Evolutionary conservation across 1,284 basidiomycete genomes (phyloP), one percentile per base, ranked within the genome.

Genomic region (Malassezia vespertilionis): DNA sequence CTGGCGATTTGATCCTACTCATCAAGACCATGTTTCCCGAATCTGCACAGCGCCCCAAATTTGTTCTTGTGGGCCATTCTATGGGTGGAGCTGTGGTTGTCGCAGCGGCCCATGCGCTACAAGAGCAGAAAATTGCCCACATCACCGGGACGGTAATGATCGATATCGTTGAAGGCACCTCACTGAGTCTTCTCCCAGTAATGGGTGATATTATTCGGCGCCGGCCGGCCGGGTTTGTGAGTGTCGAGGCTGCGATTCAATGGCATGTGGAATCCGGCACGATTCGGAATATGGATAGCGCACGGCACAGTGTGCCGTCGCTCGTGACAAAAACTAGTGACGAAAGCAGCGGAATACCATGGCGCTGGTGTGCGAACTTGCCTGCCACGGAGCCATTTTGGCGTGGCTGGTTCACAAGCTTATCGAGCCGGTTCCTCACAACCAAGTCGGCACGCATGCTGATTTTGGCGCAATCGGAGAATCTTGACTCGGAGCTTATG

Each of bases 121-220:
- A 52, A 4, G 34, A 40, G 10, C 40, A 46, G 12, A 35, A 45
- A 15, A 46, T 54, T 18, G 45, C 41, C 7, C 47, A 44, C 1
- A 75, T 95, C 0, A 77, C 79, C 0, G 91, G 93, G 0, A 82
- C 95, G 1, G 79, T 80, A 1, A 88, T 95, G 1, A 75, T 99
- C 1, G 93, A 97, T 61, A 88, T 96, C 6, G 93, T 99, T 0
- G 91, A 99, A 76, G 91, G 90, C 6, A 87, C 87, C n/a, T 90
- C 93, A 0, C 76, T 96, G 28, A 88, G 91, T 36, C 84, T 89
- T 0, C 77, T 97, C 6, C 83, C 84, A 0, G 79, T 84, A 54
- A 97, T 99, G 91, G 80, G 84, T 52, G 78, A 76, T 33, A 80
- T 97, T 21, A 77, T 97, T n/a, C 81, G 82, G 41, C 78, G 82